phyloP scores from a whole-genome alignment of 768 basidiomycete genomes.

The Psilocybe sp. region DNA sequence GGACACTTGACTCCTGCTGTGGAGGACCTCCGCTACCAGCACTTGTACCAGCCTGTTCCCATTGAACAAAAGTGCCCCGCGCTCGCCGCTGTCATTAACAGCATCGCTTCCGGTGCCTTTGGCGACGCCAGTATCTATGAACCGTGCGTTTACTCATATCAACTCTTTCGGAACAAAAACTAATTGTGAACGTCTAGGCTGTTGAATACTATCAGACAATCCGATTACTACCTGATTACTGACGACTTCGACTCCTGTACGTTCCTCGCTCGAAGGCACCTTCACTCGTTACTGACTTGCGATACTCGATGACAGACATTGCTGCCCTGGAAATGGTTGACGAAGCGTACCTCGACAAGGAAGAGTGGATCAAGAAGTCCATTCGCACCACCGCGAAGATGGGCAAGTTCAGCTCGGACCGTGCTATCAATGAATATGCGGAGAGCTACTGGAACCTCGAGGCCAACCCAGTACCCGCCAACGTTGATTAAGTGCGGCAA shows the following conservation, averaged over 20 bases:
- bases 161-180: too few species aligned
- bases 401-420: constrained; percentile 96
- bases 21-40: constrained; percentile 82
- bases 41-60: constrained; percentile 78
- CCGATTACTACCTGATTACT: constrained; percentile 77
- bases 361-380: constrained; percentile 91
- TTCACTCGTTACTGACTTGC: background rate
- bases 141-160: constrained; percentile 29
- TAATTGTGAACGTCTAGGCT: constrained; percentile 21
- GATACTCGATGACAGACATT: constrained; percentile 56
- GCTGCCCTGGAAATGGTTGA: constrained; percentile 86
- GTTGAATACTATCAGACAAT: constrained; percentile 72
- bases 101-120: constrained; percentile 75
- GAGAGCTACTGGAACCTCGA: constrained; percentile 86
- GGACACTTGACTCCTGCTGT: constrained; percentile 86
- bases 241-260: constrained; percentile 94
- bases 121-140: constrained; percentile 83
- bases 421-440: constrained; percentile 90
- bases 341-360: constrained; percentile 77
- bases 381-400: constrained; percentile 88
- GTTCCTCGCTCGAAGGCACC: constrained; percentile 19
- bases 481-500: background rate
- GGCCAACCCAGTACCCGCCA: constrained; percentile 25
- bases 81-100: constrained; percentile 74
- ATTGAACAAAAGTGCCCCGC: constrained; percentile 82